These are phyloP conservation scores for Panicum hallii DNA, from an alignment of 202 grass and related monocot genomes.

Conservation along the genomic window DNA sequence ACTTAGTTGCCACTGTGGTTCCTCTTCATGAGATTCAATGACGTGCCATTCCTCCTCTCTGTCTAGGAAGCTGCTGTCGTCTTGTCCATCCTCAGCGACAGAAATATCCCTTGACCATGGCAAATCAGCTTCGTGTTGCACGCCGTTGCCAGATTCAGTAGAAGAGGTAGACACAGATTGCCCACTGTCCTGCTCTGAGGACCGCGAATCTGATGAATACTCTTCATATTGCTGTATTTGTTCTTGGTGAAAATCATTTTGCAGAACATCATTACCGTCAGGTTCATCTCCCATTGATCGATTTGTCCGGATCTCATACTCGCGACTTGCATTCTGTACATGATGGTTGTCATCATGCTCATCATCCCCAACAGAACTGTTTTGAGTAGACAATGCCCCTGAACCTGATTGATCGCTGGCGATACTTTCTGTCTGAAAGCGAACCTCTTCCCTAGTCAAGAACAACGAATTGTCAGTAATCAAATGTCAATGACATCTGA, in stretches of 20 bases:
- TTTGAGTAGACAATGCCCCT: constrained; percentile 19
- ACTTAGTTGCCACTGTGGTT: constrained; percentile 54
- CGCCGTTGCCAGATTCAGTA: constrained; percentile 10
- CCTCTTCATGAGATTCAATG: constrained; percentile 54
- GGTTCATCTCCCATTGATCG: constrained; percentile 33
- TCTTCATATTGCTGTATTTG: constrained; percentile 37
- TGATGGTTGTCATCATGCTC: constrained; percentile 16
- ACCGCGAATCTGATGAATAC: constrained; percentile 52
- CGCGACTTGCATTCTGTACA: constrained; percentile 11
- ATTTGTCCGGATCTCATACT: constrained; percentile 34
- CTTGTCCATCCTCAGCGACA: constrained; percentile 51
- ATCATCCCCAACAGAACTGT: not conserved
- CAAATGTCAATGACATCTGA: not conserved
- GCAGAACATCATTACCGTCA: constrained; percentile 17
- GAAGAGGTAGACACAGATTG: constrained; percentile 21
- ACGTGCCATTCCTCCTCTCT: constrained; percentile 58
- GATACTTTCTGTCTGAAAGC: constrained; percentile 42
- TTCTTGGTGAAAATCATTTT: constrained; percentile 40
- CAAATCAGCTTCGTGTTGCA: constrained; percentile 45
- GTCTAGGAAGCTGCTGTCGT: constrained; percentile 30
- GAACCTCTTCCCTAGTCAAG: constrained; percentile 81
- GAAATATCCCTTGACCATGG: constrained; percentile 49
- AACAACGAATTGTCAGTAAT: constrained; percentile 50
- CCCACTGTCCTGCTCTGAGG: constrained; percentile 36
- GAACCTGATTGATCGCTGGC: constrained; percentile 41